Evolutionary conservation across 139 green algal genomes (phyloP).

Genomic region (Volvox reticuliferus): DNA sequence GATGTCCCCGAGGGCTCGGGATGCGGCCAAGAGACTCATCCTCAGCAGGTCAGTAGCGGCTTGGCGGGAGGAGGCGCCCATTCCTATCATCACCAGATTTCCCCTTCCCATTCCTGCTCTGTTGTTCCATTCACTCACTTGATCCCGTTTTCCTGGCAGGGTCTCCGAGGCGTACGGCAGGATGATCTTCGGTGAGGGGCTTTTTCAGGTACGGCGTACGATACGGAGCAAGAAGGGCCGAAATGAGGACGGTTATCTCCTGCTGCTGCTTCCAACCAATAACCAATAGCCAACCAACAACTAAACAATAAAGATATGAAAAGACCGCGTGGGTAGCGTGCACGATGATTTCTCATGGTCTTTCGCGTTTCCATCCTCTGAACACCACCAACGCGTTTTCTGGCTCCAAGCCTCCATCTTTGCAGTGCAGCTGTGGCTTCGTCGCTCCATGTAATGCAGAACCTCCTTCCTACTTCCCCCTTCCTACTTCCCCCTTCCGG

Average conservation of each 20-base stretch:
- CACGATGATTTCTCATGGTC: background rate
- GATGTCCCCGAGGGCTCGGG: slow-evolving; percentile 55
- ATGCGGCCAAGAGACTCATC: slow-evolving; percentile 67
- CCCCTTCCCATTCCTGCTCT: background rate
- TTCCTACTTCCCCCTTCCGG: background rate
- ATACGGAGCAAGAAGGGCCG: too few relatives aligned
- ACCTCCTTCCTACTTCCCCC: background rate
- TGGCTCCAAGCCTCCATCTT: too few relatives aligned
- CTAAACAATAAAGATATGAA: too few relatives aligned
- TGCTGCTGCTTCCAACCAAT: too few relatives aligned
- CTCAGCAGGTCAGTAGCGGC: slow-evolving; percentile 45
- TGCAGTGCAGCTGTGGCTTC: too few relatives aligned
- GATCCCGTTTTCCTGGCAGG: slow-evolving; percentile 3
- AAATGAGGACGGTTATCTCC: too few relatives aligned
- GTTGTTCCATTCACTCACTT: background rate
- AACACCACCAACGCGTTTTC: too few relatives aligned
- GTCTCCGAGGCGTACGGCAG: slow-evolving; percentile 92
- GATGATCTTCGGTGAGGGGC: slow-evolving; percentile 93
- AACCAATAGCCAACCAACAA: too few relatives aligned
- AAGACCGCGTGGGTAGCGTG: too few relatives aligned
- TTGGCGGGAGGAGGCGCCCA: background rate
- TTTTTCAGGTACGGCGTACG: slow-evolving; percentile 81
- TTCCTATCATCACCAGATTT: background rate
- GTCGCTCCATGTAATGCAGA: background rate
- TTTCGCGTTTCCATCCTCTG: background rate